phyloP scores from a whole-genome alignment of 352 stramenopile species.

The Pythium folliculosum region DNA sequence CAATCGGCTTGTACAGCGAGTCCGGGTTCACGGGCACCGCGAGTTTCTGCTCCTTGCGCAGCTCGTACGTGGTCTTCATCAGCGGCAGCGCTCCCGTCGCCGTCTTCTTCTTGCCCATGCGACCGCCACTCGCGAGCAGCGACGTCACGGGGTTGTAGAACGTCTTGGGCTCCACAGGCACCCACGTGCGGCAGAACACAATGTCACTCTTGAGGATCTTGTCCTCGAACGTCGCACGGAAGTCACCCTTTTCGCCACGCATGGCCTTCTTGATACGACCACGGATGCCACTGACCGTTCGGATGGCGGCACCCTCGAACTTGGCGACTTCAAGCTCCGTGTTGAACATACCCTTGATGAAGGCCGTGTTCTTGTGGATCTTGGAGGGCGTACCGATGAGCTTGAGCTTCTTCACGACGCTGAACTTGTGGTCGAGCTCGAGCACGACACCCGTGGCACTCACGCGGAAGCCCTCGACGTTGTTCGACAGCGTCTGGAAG shows the following conservation, averaged over 20 bases:
- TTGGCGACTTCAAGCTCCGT: constrained; percentile 95
- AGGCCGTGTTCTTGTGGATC: constrained; percentile 99
- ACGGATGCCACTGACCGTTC: constrained; percentile 98
- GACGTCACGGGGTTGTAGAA: constrained; percentile 99
- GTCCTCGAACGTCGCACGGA: constrained; percentile 99
- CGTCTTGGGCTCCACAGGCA: constrained; percentile 96
- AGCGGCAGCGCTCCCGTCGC: constrained; percentile 38
- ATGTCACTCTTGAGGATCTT: constrained; percentile 99
- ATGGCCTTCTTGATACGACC: constrained; percentile 98
- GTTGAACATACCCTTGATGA: constrained; percentile 98
- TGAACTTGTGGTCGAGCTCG: constrained; percentile 97
- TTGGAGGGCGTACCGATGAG: constrained; percentile 98
- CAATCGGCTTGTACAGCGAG: constrained; percentile 98
- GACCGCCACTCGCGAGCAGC: constrained; percentile 49
- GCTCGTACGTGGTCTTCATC: constrained; percentile 96
- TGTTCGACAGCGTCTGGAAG: constrained; percentile 95
- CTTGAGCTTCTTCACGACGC: constrained; percentile 99
- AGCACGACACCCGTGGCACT: constrained; percentile 96
- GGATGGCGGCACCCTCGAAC: constrained; percentile 97
- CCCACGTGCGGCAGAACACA: constrained; percentile 99
- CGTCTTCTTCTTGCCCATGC: constrained; percentile 47
- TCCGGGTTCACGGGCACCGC: constrained; percentile 97
- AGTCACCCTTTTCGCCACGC: constrained; percentile 92
- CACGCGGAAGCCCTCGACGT: constrained; percentile 95
- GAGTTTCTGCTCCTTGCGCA: constrained; percentile 94